A percentile compares a stretch with the other conserved stretches of the same genome.
Evolutionary conservation across 306 rosid genomes (phyloP).

Genomic region (Vachellia collinsii): DNA sequence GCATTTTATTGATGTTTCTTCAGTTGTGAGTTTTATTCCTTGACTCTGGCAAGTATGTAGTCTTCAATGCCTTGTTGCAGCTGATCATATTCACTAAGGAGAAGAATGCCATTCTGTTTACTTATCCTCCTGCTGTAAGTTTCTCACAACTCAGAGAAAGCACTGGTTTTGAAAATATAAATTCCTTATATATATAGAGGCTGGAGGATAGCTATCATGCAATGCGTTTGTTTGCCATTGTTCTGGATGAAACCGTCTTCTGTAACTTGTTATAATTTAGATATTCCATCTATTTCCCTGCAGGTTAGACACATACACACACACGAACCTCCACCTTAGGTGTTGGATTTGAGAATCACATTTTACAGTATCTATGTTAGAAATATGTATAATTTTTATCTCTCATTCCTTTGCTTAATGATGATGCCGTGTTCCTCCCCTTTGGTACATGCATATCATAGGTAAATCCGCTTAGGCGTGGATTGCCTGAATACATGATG

Average conservation of each 20-base stretch:
- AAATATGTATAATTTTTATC: slow-evolving; percentile 11
- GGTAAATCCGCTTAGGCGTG: not conserved
- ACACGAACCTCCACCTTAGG: not conserved
- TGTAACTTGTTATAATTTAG: not conserved
- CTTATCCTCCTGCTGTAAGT: slow-evolving; percentile 81
- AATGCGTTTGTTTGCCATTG: not conserved
- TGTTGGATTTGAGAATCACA: slow-evolving; percentile 18
- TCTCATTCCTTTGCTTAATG: not conserved
- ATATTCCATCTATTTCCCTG: not conserved
- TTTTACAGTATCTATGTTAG: slow-evolving; percentile 6
- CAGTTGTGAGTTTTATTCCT: slow-evolving; percentile 46
- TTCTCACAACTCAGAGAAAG: slow-evolving; percentile 20
- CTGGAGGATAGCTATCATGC: slow-evolving; percentile 19
- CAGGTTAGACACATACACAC: not conserved
- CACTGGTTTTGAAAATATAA: slow-evolving; percentile 6
- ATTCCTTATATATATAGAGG: not conserved
- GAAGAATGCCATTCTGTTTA: slow-evolving; percentile 88
- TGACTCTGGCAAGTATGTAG: slow-evolving; percentile 79
- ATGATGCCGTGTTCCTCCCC: not conserved
- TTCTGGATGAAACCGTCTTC: slow-evolving; percentile 9
- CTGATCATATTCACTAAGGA: slow-evolving; percentile 81
- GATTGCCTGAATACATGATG: not conserved
- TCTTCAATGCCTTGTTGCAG: slow-evolving; percentile 82
- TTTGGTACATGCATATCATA: not conserved
- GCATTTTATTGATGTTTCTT: slow-evolving; percentile 20